Base-by-base conservation (phyloP, 164 flowering plant genomes). In the Magnolia changhungtana region DNA sequence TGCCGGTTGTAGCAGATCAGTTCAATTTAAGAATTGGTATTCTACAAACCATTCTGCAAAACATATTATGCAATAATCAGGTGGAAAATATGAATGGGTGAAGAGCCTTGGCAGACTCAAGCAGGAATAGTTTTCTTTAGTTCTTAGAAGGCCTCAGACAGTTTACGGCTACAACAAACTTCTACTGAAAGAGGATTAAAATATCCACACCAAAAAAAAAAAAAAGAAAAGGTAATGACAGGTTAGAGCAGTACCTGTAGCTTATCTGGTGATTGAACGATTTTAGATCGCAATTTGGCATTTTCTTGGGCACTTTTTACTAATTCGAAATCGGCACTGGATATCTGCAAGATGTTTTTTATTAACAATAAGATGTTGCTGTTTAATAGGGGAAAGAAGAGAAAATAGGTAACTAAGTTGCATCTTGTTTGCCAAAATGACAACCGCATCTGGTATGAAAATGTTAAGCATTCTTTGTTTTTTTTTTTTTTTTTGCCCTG, bases 251-350 rank as follows among this genome's bases (percentile, higher is more conserved):
- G 1, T 74, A 91, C 98, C 97, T 92, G 98, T 61, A 94, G 81
- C 80, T 94, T 94, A 50, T 92, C 97, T 58, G 98, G 99, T 69
- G 99, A 96, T 72, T 92, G 98, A 75, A 94, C 98, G 80, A 96
- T 89, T 83, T 87, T 89, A 63, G 98, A 89, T 58, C 85, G 88
- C 81, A 94, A 82, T 73, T 79, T 89, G 31, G 90, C 93, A 88
- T 88, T 92, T 76, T 91, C 96, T 84, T 96, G 98, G 68, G 83
- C 93, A 87, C 79, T 83, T 88, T 91, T 93, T 23, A 90, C 86
- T 74, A 94, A 78, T 19, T 77, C 80, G 77, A 88, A 92, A 77
- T 91, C 97, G 58, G 98, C 93, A 84, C 74, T 87, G 14, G 92
- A 83, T 70, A 92, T 87, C 99, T 94, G 91, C 72, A 78, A 18